Evolutionary conservation across 2,329 filamentous ascomycete genomes (phyloP).

Genomic region (Fragosphaeria purpurea): DNA sequence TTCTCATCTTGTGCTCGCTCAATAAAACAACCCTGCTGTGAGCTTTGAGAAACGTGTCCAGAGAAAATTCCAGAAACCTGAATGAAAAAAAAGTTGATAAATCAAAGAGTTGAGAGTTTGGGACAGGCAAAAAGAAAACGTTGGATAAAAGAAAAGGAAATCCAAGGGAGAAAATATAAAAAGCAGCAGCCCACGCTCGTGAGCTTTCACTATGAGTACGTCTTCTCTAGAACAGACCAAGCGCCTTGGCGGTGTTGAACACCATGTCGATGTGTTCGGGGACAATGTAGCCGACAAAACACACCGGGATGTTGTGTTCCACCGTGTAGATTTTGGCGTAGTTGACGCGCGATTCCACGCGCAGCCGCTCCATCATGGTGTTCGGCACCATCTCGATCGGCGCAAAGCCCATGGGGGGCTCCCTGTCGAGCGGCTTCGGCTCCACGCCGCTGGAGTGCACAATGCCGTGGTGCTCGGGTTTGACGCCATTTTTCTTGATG

Average conservation of each 20-base stretch:
- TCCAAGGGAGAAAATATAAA: too few relatives aligned
- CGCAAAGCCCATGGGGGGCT: conserved; percentile 37
- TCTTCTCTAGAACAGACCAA: too few relatives aligned
- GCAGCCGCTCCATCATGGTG: conserved; percentile 34
- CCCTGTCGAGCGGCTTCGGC: conserved; percentile 25
- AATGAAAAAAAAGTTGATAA: too few relatives aligned
- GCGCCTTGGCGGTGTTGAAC: not conserved
- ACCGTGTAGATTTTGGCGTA: conserved; percentile 47
- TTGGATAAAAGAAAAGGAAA: too few relatives aligned
- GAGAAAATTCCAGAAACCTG: too few relatives aligned
- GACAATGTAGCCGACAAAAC: conserved; percentile 42
- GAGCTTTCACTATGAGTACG: too few relatives aligned
- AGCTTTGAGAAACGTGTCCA: too few relatives aligned
- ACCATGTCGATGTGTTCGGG: conserved; percentile 31
- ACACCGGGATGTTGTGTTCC: conserved; percentile 48
- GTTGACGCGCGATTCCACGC: conserved; percentile 43
- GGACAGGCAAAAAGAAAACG: too few relatives aligned
- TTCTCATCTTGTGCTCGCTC: too few relatives aligned
- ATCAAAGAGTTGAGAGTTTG: too few relatives aligned
- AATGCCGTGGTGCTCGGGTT: conserved; percentile 43
- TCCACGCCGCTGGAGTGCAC: conserved; percentile 29
- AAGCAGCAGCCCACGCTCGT: too few relatives aligned
- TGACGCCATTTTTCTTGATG: conserved; percentile 43
- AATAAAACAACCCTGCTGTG: too few relatives aligned
- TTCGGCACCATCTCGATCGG: conserved; percentile 36